phyloP scores from a whole-genome alignment of 2,329 filamentous ascomycete species.

The Dendryphion nanum region DNA sequence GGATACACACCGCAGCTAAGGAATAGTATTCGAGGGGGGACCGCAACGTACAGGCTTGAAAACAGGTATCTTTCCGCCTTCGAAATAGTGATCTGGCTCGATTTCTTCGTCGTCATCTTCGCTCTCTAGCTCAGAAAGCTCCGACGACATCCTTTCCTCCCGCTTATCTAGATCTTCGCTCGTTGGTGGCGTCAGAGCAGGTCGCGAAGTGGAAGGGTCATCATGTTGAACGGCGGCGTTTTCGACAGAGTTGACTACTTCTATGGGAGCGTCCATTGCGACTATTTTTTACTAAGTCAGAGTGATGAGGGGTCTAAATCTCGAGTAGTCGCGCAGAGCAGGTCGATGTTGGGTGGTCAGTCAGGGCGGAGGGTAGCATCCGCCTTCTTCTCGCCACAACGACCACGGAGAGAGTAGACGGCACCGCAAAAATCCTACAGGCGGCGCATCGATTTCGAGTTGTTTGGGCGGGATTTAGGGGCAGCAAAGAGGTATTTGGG shows the following conservation, averaged over 20 bases:
- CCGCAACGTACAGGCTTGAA: conserved; percentile 72
- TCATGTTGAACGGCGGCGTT: conserved; percentile 21
- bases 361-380: conserved; percentile 26
- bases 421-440: conserved; percentile 21
- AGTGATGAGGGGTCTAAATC: conserved; percentile 21
- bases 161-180: conserved; percentile 52
- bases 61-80: conserved; percentile 77
- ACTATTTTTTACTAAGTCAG: conserved; percentile 17
- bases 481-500: conserved; percentile 5
- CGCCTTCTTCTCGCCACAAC: conserved; percentile 27
- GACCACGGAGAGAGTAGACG: conserved; percentile 12
- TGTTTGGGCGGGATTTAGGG: conserved; percentile 4
- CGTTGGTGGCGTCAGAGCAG: conserved; percentile 51
- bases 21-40: background rate
- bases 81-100: conserved; percentile 84
- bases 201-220: conserved; percentile 27
- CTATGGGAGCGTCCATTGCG: conserved; percentile 28
- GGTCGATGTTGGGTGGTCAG: conserved; percentile 21
- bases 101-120: conserved; percentile 63
- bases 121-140: conserved; percentile 49
- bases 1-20: background rate
- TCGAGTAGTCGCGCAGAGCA: too few species aligned
- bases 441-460: conserved; percentile 17
- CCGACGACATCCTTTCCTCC: conserved; percentile 45
- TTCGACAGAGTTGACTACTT: conserved; percentile 36